Conservation (phyloP, 495 filamentous ascomycete species). For the Trypethelium eluteriae region DNA sequence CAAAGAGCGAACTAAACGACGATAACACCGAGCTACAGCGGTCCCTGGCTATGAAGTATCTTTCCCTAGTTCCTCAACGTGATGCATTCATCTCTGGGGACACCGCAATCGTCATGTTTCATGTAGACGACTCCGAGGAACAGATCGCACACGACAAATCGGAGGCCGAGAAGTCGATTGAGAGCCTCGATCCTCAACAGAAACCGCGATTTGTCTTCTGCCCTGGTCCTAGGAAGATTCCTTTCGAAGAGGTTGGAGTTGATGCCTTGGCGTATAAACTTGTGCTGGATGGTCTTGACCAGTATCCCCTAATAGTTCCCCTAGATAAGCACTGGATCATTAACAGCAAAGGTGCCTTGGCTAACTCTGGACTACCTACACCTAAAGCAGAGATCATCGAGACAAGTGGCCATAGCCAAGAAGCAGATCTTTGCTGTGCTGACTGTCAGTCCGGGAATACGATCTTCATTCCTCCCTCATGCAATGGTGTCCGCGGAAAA, state of each 20-base stretch:
- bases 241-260: conserved; percentile 23
- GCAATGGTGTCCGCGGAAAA: conserved; percentile 21
- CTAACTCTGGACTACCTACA: neutral
- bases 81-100: conserved; percentile 32
- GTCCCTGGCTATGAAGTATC: conserved; percentile 14
- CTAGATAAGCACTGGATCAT: conserved; percentile 32
- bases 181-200: conserved; percentile 25
- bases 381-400: neutral
- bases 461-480: conserved; percentile 21
- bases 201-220: conserved; percentile 28
- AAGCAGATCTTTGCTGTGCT: conserved; percentile 14
- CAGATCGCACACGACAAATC: conserved; percentile 22
- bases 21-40: conserved; percentile 5
- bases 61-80: conserved; percentile 30
- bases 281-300: conserved; percentile 24
- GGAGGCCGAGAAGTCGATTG: conserved; percentile 31
- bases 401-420: neutral
- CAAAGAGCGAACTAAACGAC: neutral
- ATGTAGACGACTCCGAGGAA: conserved; percentile 13
- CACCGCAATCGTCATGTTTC: conserved; percentile 29
- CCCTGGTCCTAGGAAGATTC: conserved; percentile 22
- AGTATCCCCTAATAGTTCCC: conserved; percentile 22
- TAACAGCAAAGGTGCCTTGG: conserved; percentile 29
- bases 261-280: conserved; percentile 30
- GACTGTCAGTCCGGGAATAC: conserved; percentile 14